phyloP scores from a whole-genome alignment of 2,329 filamentous ascomycete species.

The Colletotrichum caudatum region DNA sequence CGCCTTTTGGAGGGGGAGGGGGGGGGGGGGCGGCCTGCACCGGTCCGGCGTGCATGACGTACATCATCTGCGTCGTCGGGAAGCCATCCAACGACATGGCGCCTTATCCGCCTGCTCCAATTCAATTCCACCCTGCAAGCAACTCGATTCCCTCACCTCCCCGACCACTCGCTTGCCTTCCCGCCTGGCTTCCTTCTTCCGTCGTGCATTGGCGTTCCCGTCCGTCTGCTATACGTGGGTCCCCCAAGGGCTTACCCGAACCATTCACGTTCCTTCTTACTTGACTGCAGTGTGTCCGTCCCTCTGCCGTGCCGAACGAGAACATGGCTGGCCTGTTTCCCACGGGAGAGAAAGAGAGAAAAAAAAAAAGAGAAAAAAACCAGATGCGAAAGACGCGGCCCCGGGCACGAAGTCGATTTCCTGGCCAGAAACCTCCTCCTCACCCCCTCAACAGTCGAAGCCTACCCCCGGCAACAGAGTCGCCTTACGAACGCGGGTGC shows the following conservation, averaged over 20 bases:
- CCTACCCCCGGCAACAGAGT: conserved; percentile 6
- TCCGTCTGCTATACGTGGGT: conserved; percentile 29
- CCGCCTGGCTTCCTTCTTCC: conserved; percentile 32
- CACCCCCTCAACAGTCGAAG: background rate
- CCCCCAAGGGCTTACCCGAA: conserved; percentile 33
- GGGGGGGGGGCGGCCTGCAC: conserved; percentile 29
- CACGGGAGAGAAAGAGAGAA: conserved; percentile 2
- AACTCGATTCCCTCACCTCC: background rate
- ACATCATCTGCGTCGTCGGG: conserved; percentile 42
- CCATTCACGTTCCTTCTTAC: conserved; percentile 32
- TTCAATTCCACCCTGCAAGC: background rate
- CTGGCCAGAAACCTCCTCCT: conserved; percentile 4
- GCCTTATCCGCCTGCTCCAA: conserved; percentile 33
- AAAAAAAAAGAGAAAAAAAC: too few relatives aligned
- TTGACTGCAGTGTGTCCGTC: background rate
- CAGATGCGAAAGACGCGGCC: background rate
- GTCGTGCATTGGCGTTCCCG: conserved; percentile 41
- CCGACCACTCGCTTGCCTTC: conserved; percentile 40
- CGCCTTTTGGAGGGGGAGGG: conserved; percentile 32
- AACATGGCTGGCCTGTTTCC: background rate
- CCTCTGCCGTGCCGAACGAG: background rate
- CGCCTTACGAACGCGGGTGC: conserved; percentile 31
- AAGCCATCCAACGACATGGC: conserved; percentile 15
- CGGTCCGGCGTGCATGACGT: conserved; percentile 40
- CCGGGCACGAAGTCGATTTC: background rate